phyloP scores from a whole-genome alignment of 768 basidiomycete species.

The Tephrocybe sp. region DNA sequence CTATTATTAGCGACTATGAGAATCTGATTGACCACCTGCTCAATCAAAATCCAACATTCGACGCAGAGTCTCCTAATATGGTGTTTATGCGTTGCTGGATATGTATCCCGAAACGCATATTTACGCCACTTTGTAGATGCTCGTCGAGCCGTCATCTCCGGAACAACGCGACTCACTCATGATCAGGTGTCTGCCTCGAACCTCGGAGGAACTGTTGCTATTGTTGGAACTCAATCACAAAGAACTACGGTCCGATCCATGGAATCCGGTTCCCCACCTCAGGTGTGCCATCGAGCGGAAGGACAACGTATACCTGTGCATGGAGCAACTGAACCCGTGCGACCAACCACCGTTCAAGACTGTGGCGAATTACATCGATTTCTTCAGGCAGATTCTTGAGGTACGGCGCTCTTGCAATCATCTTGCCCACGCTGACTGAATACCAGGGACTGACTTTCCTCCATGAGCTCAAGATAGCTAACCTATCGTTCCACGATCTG shows the following conservation, averaged over 20 bases:
- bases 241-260: conserved; percentile 47
- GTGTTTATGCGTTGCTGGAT: conserved; percentile 9
- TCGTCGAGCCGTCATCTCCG: conserved; percentile 28
- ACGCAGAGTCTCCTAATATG: conserved; percentile 20
- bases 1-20: conserved; percentile 28
- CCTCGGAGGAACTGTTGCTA: conserved; percentile 39
- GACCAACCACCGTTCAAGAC: conserved; percentile 45
- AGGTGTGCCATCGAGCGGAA: conserved; percentile 42
- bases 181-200: conserved; percentile 37
- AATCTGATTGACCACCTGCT: conserved; percentile 30
- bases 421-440: neutral
- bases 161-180: conserved; percentile 32
- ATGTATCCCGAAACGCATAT: neutral
- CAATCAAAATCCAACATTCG: conserved; percentile 20
- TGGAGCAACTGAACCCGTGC: conserved; percentile 45
- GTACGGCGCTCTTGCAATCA: conserved; percentile 21
- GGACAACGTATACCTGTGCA: conserved; percentile 40
- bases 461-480: conserved; percentile 44
- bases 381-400: conserved; percentile 51
- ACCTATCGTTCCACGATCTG: conserved; percentile 33
- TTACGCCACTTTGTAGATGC: conserved; percentile 22
- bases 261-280: conserved; percentile 54
- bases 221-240: conserved; percentile 43
- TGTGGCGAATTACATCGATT: conserved; percentile 50
- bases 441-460: conserved; percentile 46